phyloP scores from a whole-genome alignment of 129 eudicot genomes.

The Tagetes erecta region DNA sequence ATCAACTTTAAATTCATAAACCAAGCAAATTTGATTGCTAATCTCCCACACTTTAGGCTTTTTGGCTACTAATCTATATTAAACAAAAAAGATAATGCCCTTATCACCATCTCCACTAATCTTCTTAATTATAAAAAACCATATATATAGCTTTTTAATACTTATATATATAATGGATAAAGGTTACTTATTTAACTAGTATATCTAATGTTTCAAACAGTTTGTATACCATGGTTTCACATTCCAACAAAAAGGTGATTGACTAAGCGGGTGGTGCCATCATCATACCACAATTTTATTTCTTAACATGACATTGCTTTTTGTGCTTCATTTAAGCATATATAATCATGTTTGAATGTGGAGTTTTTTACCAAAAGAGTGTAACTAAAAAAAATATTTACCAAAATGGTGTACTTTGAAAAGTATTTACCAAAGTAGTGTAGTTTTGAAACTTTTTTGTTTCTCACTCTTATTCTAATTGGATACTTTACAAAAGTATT shows the following conservation, averaged over 20 bases:
- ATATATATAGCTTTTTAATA: neutral
- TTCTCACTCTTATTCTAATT: too few relatives aligned
- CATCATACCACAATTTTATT: too few relatives aligned
- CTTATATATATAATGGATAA: neutral
- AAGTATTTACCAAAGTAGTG: too few relatives aligned
- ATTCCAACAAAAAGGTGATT: conserved; percentile 7
- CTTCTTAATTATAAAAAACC: neutral
- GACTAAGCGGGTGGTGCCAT: neutral
- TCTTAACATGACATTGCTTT: too few relatives aligned
- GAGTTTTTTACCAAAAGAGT: too few relatives aligned
- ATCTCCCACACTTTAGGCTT: conserved; percentile 59
- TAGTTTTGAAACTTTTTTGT: too few relatives aligned
- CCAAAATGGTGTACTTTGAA: too few relatives aligned
- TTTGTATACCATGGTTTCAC: neutral
- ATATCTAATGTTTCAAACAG: conserved; percentile 4
- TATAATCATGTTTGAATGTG: too few relatives aligned
- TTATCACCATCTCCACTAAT: conserved; percentile 32
- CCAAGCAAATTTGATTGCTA: conserved; percentile 28
- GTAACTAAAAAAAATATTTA: too few relatives aligned
- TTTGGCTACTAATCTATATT: conserved; percentile 25
- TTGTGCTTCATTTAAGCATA: too few relatives aligned
- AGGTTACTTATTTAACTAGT: neutral
- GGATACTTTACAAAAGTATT: too few relatives aligned
- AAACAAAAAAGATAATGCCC: conserved; percentile 21
- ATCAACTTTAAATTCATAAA: conserved; percentile 30